Evolutionary conservation across 257 asterid species (phyloP), one percentile per base, ranked within the genome.

Genomic region (Solanum commersonii): DNA sequence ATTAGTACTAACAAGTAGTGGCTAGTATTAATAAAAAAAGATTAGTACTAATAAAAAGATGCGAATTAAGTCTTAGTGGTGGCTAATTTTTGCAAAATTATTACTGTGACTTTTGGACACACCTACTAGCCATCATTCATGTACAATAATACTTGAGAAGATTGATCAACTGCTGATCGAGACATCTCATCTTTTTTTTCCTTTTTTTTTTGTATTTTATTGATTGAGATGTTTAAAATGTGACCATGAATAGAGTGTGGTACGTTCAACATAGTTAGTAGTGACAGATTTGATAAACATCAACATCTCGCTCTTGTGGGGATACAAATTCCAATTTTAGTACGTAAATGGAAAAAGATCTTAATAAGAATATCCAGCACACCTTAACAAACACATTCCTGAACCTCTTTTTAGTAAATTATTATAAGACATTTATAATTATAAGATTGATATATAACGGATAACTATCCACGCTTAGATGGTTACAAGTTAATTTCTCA

Each of bases 371-470:
- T 87, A 38, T 89, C 79, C 52, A 77, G 37, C 84, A 33, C 44
- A 77, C 67, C 88, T 72, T 73, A 59, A 88, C 84, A 16, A 87
- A 90, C 95, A 92, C 95, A 94, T 94, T 95, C 88, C 88, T 88
- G 63, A 79, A 86, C 5, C 8, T 77, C 79, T 3, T 23, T 77
- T 40, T n/a, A 16, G 5, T 76, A 10, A 76, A 37, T 10, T 73
- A 23, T 22, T 76, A 37, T 37, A 35, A 5, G 29, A 34, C 5
- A 23, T 38, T 5, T 78, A 5, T 4, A 14, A 42, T 13, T 4
- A 3, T 42, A 25, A 78, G 3, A 40, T 0, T 20, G 9, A 42
- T n/a, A 40, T 11, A 77, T 14, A n/a, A 40, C 60, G 0, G 2
- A 77, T 38, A 77, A 77, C 35, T 25, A 38, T 10, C 25, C 23